Evolutionary conservation across 192 early-diverging fungal species (phyloP).

Genomic region (Coemansia sp.): DNA sequence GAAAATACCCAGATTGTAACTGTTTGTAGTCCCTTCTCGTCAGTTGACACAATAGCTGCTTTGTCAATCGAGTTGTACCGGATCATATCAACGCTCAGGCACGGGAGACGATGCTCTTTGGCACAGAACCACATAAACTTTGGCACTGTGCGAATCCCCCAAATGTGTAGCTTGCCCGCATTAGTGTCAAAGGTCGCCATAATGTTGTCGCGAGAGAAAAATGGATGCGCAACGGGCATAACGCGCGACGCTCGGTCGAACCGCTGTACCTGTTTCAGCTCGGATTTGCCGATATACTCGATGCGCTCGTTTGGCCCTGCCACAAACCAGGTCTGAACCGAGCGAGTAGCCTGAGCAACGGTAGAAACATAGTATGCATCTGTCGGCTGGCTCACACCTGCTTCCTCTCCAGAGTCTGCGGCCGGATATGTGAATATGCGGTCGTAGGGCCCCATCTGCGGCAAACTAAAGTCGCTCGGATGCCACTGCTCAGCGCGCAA

Average conservation of each 20-base stretch:
- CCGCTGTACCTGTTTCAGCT: constrained; percentile 8
- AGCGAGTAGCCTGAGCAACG: constrained; percentile 14
- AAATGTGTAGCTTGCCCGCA: constrained; percentile 45
- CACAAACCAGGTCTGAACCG: constrained; percentile 45
- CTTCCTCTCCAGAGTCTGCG: not conserved
- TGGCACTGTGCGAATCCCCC: constrained; percentile 43
- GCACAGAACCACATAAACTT: constrained; percentile 47
- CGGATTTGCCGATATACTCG: constrained; percentile 23
- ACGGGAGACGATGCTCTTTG: constrained; percentile 50
- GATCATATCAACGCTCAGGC: constrained; percentile 52
- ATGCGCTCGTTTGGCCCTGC: constrained; percentile 8
- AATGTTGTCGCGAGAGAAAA: constrained; percentile 53
- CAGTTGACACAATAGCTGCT: constrained; percentile 50
- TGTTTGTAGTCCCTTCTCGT: constrained; percentile 31
- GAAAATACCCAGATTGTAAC: constrained; percentile 55
- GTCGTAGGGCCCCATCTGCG: constrained; percentile 35
- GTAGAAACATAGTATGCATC: constrained; percentile 46
- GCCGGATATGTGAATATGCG: constrained; percentile 50
- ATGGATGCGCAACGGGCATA: constrained; percentile 50
- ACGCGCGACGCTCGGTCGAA: constrained; percentile 52
- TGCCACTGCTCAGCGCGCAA: constrained; percentile 25
- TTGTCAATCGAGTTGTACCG: constrained; percentile 59
- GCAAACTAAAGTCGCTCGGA: constrained; percentile 24
- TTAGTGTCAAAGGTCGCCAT: constrained; percentile 49
- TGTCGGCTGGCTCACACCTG: not conserved